phyloP scores from a whole-genome alignment of 208 protist species.

The Leishmania guyanensis region DNA sequence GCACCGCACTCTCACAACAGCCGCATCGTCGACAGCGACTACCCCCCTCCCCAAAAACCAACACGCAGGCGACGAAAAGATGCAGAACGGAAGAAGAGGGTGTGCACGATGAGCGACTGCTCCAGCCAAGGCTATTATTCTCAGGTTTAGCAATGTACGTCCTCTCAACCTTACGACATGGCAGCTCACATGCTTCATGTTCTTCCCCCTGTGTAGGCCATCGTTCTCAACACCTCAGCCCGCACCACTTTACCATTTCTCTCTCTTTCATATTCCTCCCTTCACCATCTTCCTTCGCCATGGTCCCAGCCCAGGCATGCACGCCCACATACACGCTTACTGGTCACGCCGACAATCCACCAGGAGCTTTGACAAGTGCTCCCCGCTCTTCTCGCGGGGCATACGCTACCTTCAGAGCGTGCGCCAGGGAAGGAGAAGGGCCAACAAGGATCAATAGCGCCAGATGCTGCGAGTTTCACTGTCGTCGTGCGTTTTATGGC shows the following conservation, averaged over 20 bases:
- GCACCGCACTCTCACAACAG: not conserved
- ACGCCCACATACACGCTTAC: not conserved
- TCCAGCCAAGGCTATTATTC: not conserved
- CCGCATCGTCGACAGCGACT: not conserved
- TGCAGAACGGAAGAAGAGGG: not conserved
- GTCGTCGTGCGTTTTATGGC: not conserved
- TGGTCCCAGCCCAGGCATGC: not conserved
- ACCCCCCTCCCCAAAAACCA: too few species aligned
- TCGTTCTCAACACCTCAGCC: not conserved
- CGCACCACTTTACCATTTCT: not conserved
- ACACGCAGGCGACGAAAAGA: not conserved
- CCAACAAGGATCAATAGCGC: not conserved
- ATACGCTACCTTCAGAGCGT: not conserved
- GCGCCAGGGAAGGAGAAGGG: not conserved
- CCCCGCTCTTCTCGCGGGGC: not conserved
- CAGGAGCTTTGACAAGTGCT: not conserved
- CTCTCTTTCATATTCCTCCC: not conserved
- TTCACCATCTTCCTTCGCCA: too few species aligned
- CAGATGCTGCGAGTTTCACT: conserved; percentile 1
- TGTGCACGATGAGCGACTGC: not conserved
- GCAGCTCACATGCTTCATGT: not conserved
- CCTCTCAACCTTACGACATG: not conserved
- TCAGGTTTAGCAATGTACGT: not conserved
- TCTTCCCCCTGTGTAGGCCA: not conserved
- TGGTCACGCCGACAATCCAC: not conserved